Base-by-base conservation (phyloP, 2,329 filamentous ascomycete species). In the Tolypocladium amazonense region DNA sequence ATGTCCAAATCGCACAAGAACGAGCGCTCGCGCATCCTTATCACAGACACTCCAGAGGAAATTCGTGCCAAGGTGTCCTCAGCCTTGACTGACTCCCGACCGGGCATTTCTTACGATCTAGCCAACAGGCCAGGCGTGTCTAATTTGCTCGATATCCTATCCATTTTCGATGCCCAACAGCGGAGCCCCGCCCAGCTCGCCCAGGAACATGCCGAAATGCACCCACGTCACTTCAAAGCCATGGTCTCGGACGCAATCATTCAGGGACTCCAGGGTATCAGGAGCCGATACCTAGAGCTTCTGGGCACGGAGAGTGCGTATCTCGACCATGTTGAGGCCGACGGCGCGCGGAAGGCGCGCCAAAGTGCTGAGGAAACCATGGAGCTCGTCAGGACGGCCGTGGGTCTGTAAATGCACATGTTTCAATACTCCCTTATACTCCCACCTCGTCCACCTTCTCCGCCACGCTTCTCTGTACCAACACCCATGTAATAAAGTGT, bases 1-100 rank as follows among this genome's bases (percentile, higher is more conserved):
- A 99, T 99, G 94, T 96, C 92, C 59, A 99, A 99, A 74, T 96
- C 92, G 0, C 82, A 91, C 67, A 70, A 80, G 0, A 84, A 89
- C 65, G 79, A 82, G 3, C 83, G 82, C 56, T 95, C 91, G 9
- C 83, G 91, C 23, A 95, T 99, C 65, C 76, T 94, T 15, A 84
- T 99, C 62, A 96, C 88, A 2, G 90, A 97, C 66, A 73, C 78
- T 0, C 76, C 82, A 0, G 75, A 81, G 0, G 76, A 80, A 3
- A 92, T 97, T 62, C 73, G 76, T 25, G 73, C 74, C 55, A 96
- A 96, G 71, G 77, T 97, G 64, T 84, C 79, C 64, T 74, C 77
- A 8, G 90, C 94, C 9, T 71, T 91, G 38, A 97, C 94, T 1
- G 94, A 99, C 73, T 88, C 84, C 0, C 64, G 73, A 0, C 79